Evolutionary conservation across 495 filamentous ascomycete genomes (phyloP), one percentile per base, ranked within the genome.

Genomic region (Geopyxis carbonaria): DNA sequence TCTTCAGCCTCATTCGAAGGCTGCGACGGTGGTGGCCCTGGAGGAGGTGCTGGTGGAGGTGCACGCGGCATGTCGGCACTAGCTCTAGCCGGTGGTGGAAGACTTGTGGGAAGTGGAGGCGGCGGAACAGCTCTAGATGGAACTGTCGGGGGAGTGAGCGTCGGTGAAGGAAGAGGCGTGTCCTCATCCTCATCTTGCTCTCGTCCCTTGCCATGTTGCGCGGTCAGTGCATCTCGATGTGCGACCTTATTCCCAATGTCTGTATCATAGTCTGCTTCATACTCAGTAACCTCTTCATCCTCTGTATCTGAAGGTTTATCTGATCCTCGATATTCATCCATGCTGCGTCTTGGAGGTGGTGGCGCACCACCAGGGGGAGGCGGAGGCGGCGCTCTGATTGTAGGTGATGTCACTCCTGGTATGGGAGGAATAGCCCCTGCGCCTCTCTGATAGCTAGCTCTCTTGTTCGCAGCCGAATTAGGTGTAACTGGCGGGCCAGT

Each of bases 241-340:
- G 78, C 78, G 7, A 73, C 84, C 21, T 82, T 76, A 31, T 91
- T 79, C 1, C 80, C 86, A 47, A 97, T 94, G 57, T 95, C 89
- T 27, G 89, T 97, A 48, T 95, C 89, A 56, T 97, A 95, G 54
- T 95, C 89, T 14, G 86, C 89, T 57, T 97, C 89, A 55, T 95
- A 95, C 57, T 94, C 89, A 2, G 81, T 92, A 24, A 82, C 64
- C 53, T 89, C 85, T 48, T 66, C 70, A 10, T 37, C 34, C 30
- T 86, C 81, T 13, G 69, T 78, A 28, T 81, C 78, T 59, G 59
- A 55, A n/a, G n/a, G n/a, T n/a, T n/a, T n/a, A 45, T 51, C 56
- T 40, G 18, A 62, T n/a, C n/a, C n/a, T 56, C 48, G 31, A 50
- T 46, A 36, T 46, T 47, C 36, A 51, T 54, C 65, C 59, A 38